Percentiles rank a stretch among this genome's conserved stretches.
These are phyloP conservation scores for Tulasnella sp. DNA, from an alignment of 768 basidiomycete species.

Conservation along the genomic window DNA sequence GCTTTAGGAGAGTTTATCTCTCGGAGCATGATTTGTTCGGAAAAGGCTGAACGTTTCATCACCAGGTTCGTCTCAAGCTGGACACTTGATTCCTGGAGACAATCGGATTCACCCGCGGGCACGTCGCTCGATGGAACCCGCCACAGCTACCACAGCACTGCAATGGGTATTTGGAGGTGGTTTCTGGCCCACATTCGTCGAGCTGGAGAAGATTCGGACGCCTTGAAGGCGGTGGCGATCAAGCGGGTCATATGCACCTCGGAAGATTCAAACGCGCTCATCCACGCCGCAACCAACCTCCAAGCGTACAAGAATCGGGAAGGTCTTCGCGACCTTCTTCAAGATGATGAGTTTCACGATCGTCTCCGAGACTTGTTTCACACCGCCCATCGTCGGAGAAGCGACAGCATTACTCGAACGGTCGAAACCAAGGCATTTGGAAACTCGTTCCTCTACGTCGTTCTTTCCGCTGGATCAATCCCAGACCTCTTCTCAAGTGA, in stretches of 20 bases:
- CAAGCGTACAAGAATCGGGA: not conserved
- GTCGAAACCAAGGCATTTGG: not conserved
- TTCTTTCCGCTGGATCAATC: not conserved
- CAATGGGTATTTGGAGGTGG: not conserved
- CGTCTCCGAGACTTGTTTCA: not conserved
- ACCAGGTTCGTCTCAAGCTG: not conserved
- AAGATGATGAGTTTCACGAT: not conserved
- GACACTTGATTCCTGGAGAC: too few relatives aligned
- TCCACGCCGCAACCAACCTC: not conserved
- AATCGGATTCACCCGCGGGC: not conserved
- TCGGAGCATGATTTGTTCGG: not conserved
- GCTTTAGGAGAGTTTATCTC: not conserved
- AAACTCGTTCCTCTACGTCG: not conserved
- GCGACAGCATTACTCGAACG: not conserved
- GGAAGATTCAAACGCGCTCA: not conserved
- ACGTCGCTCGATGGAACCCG: not conserved
- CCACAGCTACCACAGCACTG: not conserved
- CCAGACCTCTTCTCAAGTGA: not conserved
- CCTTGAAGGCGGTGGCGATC: not conserved
- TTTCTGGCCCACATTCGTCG: not conserved
- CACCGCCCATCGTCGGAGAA: not conserved
- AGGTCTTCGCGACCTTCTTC: not conserved
- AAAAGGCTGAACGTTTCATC: not conserved
- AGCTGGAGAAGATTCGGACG: not conserved
- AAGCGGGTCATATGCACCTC: not conserved